Evolutionary conservation across 208 protist genomes (phyloP).

Genomic region (Acanthamoeba healyi): DNA sequence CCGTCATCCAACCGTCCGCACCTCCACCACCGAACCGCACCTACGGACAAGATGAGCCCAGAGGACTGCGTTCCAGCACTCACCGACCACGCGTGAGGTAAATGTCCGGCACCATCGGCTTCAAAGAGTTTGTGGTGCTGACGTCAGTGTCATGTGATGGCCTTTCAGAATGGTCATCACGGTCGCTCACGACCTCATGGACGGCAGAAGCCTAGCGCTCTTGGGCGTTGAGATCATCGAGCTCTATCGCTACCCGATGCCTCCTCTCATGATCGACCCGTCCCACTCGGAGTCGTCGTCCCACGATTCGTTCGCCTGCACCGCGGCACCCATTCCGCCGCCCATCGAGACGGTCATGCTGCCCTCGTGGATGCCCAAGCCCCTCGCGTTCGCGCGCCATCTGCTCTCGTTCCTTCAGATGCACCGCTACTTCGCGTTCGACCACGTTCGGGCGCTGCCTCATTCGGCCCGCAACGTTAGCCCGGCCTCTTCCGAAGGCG

Average conservation of each 20-base stretch:
- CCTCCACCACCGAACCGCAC: neutral
- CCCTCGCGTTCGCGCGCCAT: neutral
- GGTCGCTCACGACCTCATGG: neutral
- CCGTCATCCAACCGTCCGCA: neutral
- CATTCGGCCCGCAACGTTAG: neutral
- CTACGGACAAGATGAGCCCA: too few species aligned
- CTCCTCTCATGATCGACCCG: neutral
- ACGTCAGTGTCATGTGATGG: neutral
- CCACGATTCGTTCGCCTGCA: neutral
- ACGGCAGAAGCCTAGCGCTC: neutral
- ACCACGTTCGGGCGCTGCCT: neutral
- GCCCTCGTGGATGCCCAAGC: constrained; percentile 1
- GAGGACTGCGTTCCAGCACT: neutral
- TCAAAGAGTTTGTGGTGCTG: neutral
- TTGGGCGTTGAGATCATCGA: neutral
- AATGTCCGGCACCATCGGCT: neutral
- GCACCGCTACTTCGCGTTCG: neutral
- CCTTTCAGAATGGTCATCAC: neutral
- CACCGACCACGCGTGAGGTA: neutral
- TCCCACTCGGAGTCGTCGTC: neutral
- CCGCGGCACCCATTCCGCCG: neutral
- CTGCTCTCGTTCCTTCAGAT: neutral
- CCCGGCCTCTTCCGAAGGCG: neutral
- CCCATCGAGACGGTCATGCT: neutral
- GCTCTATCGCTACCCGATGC: neutral